Conservation (phyloP, 352 stramenopile species). For the Halophytophthora batemanensis region DNA sequence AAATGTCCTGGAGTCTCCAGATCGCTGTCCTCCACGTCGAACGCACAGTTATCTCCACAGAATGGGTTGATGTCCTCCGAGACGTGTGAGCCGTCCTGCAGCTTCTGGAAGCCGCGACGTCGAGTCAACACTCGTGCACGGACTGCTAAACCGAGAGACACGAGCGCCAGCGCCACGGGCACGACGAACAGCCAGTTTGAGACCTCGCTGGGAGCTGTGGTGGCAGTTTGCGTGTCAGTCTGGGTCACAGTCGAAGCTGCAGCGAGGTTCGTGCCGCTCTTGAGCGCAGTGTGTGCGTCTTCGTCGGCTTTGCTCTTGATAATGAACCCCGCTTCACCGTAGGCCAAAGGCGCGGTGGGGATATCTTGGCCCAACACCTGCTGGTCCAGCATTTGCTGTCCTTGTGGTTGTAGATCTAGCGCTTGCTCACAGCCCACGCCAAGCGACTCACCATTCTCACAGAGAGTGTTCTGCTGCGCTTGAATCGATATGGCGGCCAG, state of each 20-base stretch:
- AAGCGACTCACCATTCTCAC: too few relatives aligned
- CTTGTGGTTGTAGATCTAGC: too few relatives aligned
- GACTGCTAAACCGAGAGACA: constrained; percentile 39
- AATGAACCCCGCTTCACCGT: background rate
- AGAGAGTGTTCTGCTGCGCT: too few relatives aligned
- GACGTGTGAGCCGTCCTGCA: constrained; percentile 28
- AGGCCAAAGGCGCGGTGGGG: background rate
- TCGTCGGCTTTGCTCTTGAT: background rate
- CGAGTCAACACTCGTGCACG: constrained; percentile 9
- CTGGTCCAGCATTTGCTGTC: too few relatives aligned
- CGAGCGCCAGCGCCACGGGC: constrained; percentile 35
- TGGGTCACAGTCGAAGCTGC: constrained; percentile 6
- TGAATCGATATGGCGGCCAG: too few relatives aligned
- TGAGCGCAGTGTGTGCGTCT: too few relatives aligned
- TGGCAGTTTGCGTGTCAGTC: background rate
- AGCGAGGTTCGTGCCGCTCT: constrained; percentile 15
- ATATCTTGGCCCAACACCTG: too few relatives aligned
- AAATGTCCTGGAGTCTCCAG: constrained; percentile 37
- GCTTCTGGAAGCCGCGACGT: constrained; percentile 31
- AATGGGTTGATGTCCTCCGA: constrained; percentile 82
- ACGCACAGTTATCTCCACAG: constrained; percentile 27
- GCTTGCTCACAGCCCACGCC: too few relatives aligned
- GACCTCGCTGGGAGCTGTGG: constrained; percentile 4
- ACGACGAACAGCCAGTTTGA: constrained; percentile 49
- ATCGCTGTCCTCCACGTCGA: constrained; percentile 24